Conservation (phyloP, 2,329 filamentous ascomycete genomes). For the Fusarium tricinctum region DNA sequence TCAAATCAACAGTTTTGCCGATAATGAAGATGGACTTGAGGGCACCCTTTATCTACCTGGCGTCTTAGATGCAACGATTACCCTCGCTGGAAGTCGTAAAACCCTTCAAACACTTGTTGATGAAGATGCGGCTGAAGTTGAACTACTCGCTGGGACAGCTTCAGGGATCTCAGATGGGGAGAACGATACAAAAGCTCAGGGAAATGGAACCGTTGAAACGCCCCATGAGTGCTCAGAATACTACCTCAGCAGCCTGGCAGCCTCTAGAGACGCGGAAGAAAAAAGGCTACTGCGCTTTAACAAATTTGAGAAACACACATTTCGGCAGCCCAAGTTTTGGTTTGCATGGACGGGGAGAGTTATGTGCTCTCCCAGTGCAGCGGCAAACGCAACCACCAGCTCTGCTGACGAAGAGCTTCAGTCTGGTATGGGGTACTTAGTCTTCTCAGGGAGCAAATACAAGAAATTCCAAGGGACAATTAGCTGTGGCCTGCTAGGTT, state of each 20-base stretch:
- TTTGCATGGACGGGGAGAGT: constrained; percentile 16
- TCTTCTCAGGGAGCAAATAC: constrained; percentile 24
- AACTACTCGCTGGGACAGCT: neutral
- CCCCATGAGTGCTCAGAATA: neutral
- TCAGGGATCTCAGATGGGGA: neutral
- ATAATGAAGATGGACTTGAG: neutral
- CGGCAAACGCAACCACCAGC: accelerated
- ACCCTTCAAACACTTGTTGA: neutral
- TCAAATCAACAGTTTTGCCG: constrained; percentile 2
- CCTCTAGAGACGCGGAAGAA: neutral
- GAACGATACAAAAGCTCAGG: neutral
- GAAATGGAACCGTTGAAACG: neutral
- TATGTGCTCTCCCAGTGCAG: neutral
- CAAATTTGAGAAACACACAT: constrained; percentile 31
- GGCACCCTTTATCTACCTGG: constrained; percentile 6
- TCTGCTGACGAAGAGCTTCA: neutral
- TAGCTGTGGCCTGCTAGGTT: constrained; percentile 2
- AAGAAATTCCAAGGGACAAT: constrained; percentile 16
- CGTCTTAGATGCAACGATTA: constrained; percentile 9
- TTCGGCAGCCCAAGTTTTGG: constrained; percentile 35
- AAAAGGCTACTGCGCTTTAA: neutral
- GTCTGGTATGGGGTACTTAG: constrained; percentile 20
- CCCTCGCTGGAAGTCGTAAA: constrained; percentile 21
- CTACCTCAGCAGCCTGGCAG: neutral
- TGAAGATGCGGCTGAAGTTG: neutral